Evolutionary conservation across 2,329 filamentous ascomycete genomes (phyloP).

Genomic region (Diaporthe sp.): DNA sequence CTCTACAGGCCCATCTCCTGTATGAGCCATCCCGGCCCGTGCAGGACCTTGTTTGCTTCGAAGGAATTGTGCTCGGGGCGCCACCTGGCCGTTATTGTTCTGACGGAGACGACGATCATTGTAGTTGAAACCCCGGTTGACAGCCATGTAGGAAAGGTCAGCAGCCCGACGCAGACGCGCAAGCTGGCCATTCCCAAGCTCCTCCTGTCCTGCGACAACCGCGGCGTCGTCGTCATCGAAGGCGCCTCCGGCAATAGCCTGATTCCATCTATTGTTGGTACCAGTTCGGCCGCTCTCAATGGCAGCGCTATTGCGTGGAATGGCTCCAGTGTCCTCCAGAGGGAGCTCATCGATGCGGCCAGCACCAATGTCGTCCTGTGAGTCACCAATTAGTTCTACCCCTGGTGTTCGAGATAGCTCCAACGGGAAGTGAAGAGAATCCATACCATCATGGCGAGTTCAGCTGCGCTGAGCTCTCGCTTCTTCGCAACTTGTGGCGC

Average conservation of each 20-base stretch:
- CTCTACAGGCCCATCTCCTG: conserved; percentile 27
- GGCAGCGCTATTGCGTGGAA: not conserved
- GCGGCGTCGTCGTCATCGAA: conserved; percentile 50
- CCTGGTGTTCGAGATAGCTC: not conserved
- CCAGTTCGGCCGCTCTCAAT: not conserved
- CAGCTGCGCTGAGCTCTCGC: conserved; percentile 14
- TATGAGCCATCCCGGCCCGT: not conserved
- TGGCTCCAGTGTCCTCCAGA: conserved; percentile 40
- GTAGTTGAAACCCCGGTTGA: not conserved
- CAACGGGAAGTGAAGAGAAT: not conserved
- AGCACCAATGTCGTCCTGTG: conserved; percentile 48
- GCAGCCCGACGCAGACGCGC: conserved; percentile 41
- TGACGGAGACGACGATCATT: not conserved
- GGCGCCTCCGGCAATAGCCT: conserved; percentile 41
- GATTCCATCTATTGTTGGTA: conserved; percentile 14
- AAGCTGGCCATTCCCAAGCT: conserved; percentile 45
- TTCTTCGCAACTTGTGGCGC: not conserved
- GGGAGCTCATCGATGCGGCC: conserved; percentile 44
- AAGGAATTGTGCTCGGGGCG: not conserved
- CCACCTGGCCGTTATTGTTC: conserved; percentile 11
- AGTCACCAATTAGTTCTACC: not conserved
- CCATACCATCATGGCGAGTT: conserved; percentile 30
- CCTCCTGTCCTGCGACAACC: conserved; percentile 44
- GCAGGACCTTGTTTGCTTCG: not conserved
- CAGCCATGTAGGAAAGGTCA: not conserved